These are phyloP conservation scores for Globisporangium echinulatum DNA, from an alignment of 352 stramenopile genomes.

Conservation along the genomic window DNA sequence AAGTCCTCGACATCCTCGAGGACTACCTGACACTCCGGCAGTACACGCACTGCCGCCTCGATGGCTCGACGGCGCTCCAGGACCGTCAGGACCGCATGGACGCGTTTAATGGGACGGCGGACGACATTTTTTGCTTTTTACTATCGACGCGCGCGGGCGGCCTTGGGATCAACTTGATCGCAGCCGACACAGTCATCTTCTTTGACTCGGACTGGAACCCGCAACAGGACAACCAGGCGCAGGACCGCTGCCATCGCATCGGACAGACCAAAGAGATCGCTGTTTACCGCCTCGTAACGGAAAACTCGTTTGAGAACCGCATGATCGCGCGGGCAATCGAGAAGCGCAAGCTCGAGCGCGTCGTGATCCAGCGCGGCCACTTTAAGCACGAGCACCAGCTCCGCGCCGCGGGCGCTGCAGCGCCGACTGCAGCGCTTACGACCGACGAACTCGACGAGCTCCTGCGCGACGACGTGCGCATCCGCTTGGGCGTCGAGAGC, in stretches of 20 bases:
- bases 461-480: slow-evolving; percentile 65
- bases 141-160: slow-evolving; percentile 91
- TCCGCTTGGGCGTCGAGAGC: slow-evolving; percentile 65
- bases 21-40: slow-evolving; percentile 88
- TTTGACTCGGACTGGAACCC: slow-evolving; percentile 99
- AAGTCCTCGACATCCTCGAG: slow-evolving; percentile 98
- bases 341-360: slow-evolving; percentile 88
- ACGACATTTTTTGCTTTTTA: slow-evolving; percentile 77
- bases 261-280: slow-evolving; percentile 87
- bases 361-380: slow-evolving; percentile 82
- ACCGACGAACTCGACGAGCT: slow-evolving; percentile 72
- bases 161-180: slow-evolving; percentile 96
- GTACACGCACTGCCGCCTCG: slow-evolving; percentile 95
- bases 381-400: slow-evolving; percentile 52
- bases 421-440: slow-evolving; percentile 34
- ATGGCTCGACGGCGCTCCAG: slow-evolving; percentile 92
- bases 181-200: slow-evolving; percentile 95
- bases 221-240: slow-evolving; percentile 91
- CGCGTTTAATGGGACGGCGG: slow-evolving; percentile 89
- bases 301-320: slow-evolving; percentile 92
- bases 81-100: slow-evolving; percentile 95
- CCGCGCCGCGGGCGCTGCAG: slow-evolving; percentile 17
- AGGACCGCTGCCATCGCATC: slow-evolving; percentile 89
- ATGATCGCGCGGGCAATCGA: slow-evolving; percentile 90
- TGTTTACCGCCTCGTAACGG: slow-evolving; percentile 91